Evolutionary conservation across 176 grass and related monocot species (phyloP).

Genomic region (Paspalum vaginatum): DNA sequence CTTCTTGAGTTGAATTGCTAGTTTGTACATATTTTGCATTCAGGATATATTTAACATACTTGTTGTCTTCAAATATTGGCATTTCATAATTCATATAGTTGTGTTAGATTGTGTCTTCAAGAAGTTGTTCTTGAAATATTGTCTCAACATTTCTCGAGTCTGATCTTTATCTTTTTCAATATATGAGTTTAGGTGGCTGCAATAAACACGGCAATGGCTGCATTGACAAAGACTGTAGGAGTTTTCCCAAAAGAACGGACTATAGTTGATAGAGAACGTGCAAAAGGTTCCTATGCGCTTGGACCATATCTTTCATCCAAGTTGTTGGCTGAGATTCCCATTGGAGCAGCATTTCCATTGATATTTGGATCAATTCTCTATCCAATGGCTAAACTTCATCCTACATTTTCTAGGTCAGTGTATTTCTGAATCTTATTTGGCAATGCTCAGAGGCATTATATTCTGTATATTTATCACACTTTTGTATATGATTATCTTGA

Average conservation of each 20-base stretch:
- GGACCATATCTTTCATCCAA: conserved; percentile 96
- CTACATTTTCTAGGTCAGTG: conserved; percentile 73
- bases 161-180: conserved; percentile 18
- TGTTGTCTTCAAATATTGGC: conserved; percentile 6
- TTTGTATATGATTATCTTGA: neutral
- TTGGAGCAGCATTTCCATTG: conserved; percentile 88
- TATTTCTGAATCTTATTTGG: conserved; percentile 16
- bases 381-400: conserved; percentile 95
- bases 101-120: neutral
- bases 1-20: conserved; percentile 29
- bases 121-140: conserved; percentile 14
- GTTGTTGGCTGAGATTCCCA: conserved; percentile 86
- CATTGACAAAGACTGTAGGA: conserved; percentile 90
- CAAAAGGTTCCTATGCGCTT: conserved; percentile 83
- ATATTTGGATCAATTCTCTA: conserved; percentile 94
- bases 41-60: neutral
- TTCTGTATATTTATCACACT: neutral
- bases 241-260: conserved; percentile 95
- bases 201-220: conserved; percentile 99
- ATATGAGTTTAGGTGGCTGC: conserved; percentile 72
- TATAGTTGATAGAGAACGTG: conserved; percentile 89
- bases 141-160: conserved; percentile 11
- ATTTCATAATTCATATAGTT: neutral
- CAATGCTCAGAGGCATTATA: conserved; percentile 12
- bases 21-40: neutral